Percentiles rank a stretch among this genome's conserved stretches.
Evolutionary conservation across 495 filamentous ascomycete species (phyloP).

Genomic region (Cercophora newfieldiana): DNA sequence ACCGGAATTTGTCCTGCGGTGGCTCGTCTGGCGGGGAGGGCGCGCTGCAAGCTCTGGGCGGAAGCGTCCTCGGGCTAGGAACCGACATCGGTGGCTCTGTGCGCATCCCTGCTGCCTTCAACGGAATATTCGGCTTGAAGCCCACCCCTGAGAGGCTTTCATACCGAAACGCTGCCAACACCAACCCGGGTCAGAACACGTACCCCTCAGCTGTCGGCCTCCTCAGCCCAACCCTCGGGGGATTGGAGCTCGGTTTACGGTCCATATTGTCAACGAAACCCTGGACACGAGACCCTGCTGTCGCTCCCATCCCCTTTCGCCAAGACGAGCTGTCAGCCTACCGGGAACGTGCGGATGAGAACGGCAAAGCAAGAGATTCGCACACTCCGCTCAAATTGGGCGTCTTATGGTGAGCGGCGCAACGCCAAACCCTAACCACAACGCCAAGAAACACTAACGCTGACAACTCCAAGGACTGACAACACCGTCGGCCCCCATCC

Average conservation of each 20-base stretch:
- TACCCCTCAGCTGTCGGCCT: constrained; percentile 33
- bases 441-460: neutral
- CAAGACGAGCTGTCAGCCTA: constrained; percentile 21
- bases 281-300: constrained; percentile 31
- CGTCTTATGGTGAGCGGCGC: constrained; percentile 37
- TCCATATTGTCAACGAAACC: constrained; percentile 30
- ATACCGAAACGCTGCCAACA: constrained; percentile 31
- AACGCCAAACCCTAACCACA: neutral
- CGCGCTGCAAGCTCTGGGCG: constrained; percentile 47
- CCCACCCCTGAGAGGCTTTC: constrained; percentile 61
- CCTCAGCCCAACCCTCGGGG: constrained; percentile 26
- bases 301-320: constrained; percentile 35
- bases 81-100: constrained; percentile 71
- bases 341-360: constrained; percentile 14
- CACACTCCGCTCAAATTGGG: constrained; percentile 45
- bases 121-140: constrained; percentile 60
- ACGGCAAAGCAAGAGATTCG: neutral
- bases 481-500: constrained; percentile 58
- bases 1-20: constrained; percentile 58
- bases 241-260: constrained; percentile 38
- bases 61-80: constrained; percentile 47
- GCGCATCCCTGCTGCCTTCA: constrained; percentile 60
- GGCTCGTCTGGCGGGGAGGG: constrained; percentile 64
- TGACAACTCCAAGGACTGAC: constrained; percentile 39
- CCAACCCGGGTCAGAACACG: constrained; percentile 39